These are phyloP conservation scores for Hanseniaspora occidentalis DNA, from an alignment of 805 yeast genomes.

Conservation along the genomic window DNA sequence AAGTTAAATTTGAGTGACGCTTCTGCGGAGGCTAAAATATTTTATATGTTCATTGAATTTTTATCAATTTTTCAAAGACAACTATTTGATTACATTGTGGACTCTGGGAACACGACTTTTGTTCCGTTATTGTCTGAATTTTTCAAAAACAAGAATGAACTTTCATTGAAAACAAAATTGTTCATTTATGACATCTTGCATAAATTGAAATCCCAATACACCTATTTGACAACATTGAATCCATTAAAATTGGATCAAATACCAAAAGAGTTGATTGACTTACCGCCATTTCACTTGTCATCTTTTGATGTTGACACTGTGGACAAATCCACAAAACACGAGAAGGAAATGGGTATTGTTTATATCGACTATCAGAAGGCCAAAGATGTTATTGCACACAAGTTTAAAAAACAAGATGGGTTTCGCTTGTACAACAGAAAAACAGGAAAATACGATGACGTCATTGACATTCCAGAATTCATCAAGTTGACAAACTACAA, in stretches of 20 bases:
- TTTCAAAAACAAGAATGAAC: constrained; percentile 12
- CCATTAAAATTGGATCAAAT: constrained; percentile 8
- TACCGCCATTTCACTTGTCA: constrained; percentile 24
- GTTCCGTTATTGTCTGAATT: not conserved
- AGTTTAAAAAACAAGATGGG: not conserved
- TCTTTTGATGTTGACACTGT: constrained; percentile 17
- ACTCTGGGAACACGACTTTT: not conserved
- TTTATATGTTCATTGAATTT: not conserved
- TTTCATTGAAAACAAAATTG: constrained; percentile 19
- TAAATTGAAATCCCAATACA: constrained; percentile 19
- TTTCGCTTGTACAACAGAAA: constrained; percentile 16
- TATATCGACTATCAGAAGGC: not conserved
- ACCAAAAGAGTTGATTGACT: constrained; percentile 14
- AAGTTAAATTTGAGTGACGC: not conserved
- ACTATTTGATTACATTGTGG: not conserved
- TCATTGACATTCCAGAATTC: constrained; percentile 15
- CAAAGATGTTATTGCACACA: not conserved
- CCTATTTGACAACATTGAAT: constrained; percentile 13
- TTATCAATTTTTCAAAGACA: not conserved
- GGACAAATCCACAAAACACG: constrained; percentile 1
- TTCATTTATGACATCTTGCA: constrained; percentile 21
- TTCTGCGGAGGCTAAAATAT: not conserved
- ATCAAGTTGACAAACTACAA: constrained; percentile 13
- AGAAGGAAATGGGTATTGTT: not conserved
- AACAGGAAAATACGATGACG: constrained; percentile 9